Base-by-base conservation (phyloP, 805 yeast genomes). In the Komagataella pseudopastoris region DNA sequence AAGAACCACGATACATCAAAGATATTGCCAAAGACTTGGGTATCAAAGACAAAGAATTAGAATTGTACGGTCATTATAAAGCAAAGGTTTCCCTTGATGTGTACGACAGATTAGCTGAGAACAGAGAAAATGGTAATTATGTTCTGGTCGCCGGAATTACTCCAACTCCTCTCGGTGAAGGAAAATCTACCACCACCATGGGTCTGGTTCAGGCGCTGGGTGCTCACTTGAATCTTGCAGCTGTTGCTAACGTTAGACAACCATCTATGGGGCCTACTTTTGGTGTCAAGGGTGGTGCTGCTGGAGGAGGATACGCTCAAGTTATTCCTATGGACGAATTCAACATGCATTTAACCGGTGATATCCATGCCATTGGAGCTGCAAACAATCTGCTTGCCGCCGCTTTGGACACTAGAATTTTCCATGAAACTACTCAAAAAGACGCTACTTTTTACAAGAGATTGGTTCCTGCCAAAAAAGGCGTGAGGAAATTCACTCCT, bases 211-310 rank as follows among this genome's bases (percentile, higher is more conserved):
- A 85, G 68, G 89, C 90, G 14, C 69, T 85, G 54, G 86, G 89
- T 56, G 89, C 89, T 44, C 89, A 83, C 61, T 70, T 85, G 65
- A 73, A 78, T 50, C 73, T 77, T 58, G 79, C 83, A 53, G 83
- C 83, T 12, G 76, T 85, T 62, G 93, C 91, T 56, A 85, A 84
- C 63, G 93, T 85, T 50, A 78, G 93, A 73, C 93, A 85, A 65
- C 93, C 93, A 23, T 82, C 89, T 6, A 83, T 85, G 90, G 93
- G 93, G 52, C 93, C 93, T 56, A 85, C 93, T 17, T 85, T 85
- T 61, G 93, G 93, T 70, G 83, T 85, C 58, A 85, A 85, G 66
- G 93, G 93, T 68, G 93, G 93, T 69, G 93, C 93, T 58, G 93
- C 93, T 6, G 93, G 93, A 64, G 91, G 93, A 66, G 93, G 93